phyloP scores from a whole-genome alignment of 768 basidiomycete genomes.

The Tricholoma furcatifolium region DNA sequence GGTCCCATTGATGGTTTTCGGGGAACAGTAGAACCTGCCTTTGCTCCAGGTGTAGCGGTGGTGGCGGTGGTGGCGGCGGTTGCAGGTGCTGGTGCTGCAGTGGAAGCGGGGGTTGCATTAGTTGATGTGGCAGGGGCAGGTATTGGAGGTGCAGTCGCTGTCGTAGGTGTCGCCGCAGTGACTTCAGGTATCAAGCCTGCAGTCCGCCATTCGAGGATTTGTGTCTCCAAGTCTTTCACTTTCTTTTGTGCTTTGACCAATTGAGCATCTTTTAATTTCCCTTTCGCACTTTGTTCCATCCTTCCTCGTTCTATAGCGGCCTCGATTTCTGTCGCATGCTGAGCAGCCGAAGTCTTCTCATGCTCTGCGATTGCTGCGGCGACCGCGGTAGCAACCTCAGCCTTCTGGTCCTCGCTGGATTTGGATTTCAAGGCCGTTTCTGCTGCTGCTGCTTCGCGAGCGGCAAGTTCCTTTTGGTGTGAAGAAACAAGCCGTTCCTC shows the following conservation, averaged over 20 bases:
- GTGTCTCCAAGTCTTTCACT: conserved; percentile 68
- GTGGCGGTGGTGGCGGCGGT: neutral
- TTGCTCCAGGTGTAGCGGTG: conserved; percentile 2
- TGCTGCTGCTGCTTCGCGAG: conserved; percentile 43
- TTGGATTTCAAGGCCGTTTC: conserved; percentile 35
- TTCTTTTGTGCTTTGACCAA: conserved; percentile 58
- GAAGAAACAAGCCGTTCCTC: conserved; percentile 52
- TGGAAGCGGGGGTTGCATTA: conserved; percentile 4
- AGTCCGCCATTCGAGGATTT: conserved; percentile 56
- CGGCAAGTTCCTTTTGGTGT: conserved; percentile 53
- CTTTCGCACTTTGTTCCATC: conserved; percentile 57
- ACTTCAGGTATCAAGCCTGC: conserved; percentile 44
- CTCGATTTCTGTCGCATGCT: conserved; percentile 55
- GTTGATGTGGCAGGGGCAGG: conserved; percentile 26
- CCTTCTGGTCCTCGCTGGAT: conserved; percentile 29
- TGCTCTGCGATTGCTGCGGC: conserved; percentile 47
- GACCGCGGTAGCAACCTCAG: conserved; percentile 47
- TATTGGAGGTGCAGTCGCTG: conserved; percentile 21
- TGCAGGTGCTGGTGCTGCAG: conserved; percentile 11
- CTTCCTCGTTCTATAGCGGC: conserved; percentile 70
- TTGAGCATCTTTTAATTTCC: conserved; percentile 70
- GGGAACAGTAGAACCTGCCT: conserved; percentile 7
- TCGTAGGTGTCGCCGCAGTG: conserved; percentile 22
- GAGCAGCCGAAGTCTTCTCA: conserved; percentile 43
- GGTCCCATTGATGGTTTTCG: conserved; percentile 20